Evolutionary conservation across 2,329 filamentous ascomycete species (phyloP).

Genomic region (Intubia oerlemansii): DNA sequence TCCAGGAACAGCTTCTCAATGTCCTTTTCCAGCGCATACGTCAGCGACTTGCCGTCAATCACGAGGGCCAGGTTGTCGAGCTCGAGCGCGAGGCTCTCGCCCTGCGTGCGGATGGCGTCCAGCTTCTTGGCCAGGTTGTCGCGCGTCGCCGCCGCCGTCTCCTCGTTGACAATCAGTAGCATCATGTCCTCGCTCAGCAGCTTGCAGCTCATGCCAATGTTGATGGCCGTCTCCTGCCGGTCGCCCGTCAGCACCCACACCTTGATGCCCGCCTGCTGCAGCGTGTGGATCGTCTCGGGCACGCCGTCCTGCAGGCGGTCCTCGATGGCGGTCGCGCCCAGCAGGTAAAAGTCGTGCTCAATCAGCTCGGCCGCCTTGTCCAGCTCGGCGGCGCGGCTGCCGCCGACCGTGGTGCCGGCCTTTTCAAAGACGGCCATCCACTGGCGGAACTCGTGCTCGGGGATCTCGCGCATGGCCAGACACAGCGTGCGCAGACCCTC

Average conservation of each 20-base stretch:
- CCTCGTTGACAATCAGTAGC: constrained; percentile 87
- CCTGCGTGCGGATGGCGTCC: constrained; percentile 71
- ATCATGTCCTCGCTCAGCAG: constrained; percentile 98
- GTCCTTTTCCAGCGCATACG: constrained; percentile 80
- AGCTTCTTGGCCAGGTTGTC: constrained; percentile 88
- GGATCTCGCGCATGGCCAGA: constrained; percentile 79
- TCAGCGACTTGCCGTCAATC: constrained; percentile 91
- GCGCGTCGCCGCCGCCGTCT: constrained; percentile 53
- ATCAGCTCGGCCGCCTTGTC: constrained; percentile 96
- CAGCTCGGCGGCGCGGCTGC: constrained; percentile 80
- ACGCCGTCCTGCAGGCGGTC: constrained; percentile 94
- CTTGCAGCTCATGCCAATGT: constrained; percentile 99
- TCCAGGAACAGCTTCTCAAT: constrained; percentile 87
- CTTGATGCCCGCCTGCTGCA: constrained; percentile 94
- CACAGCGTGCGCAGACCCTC: constrained; percentile 90
- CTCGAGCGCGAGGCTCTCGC: constrained; percentile 46
- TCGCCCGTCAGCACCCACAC: constrained; percentile 97
- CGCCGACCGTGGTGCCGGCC: constrained; percentile 74
- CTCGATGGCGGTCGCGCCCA: constrained; percentile 93
- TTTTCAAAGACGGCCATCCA: constrained; percentile 77
- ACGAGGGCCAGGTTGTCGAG: constrained; percentile 75
- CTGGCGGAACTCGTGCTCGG: constrained; percentile 71
- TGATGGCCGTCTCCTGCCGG: constrained; percentile 96
- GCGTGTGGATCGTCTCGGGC: constrained; percentile 89
- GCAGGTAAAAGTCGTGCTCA: constrained; percentile 73